These are phyloP conservation scores for Entelexis sorbosivorans DNA, from an alignment of 1,139 yeast species.

Conservation along the genomic window DNA sequence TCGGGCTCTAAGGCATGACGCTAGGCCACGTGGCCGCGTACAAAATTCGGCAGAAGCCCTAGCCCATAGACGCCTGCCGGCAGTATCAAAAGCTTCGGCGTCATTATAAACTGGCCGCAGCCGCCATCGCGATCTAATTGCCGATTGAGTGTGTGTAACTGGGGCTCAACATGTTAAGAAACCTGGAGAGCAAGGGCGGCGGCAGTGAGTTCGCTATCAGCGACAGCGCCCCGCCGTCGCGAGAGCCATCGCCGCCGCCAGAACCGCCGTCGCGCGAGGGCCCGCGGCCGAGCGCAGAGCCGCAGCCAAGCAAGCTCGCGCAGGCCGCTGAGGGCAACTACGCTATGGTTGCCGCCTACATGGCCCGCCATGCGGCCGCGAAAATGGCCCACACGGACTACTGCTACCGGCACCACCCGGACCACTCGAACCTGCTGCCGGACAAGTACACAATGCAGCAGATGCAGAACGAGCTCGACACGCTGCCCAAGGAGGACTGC, in stretches of 20 bases:
- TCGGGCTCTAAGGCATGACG: background rate
- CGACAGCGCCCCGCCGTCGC: background rate
- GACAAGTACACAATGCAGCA: constrained; percentile 51
- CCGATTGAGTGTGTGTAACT: background rate
- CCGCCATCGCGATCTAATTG: background rate
- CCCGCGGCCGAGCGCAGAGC: background rate
- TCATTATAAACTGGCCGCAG: background rate
- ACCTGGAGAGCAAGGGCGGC: background rate
- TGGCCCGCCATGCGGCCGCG: constrained; percentile 18
- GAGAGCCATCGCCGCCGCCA: background rate
- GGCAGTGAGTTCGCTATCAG: background rate
- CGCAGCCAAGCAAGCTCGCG: constrained; percentile 11
- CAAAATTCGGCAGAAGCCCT: background rate
- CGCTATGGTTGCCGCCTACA: constrained; percentile 20
- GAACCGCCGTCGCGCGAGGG: too few species aligned
- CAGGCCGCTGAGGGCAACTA: constrained; percentile 13
- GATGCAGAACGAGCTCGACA: constrained; percentile 39
- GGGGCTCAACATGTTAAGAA: background rate
- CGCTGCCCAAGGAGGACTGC: constrained; percentile 52
- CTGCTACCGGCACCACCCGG: constrained; percentile 91
- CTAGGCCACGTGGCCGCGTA: background rate
- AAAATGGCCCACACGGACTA: constrained; percentile 33
- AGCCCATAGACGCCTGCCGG: background rate
- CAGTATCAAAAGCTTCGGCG: background rate
- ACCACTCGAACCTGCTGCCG: constrained; percentile 57